These are phyloP conservation scores for Microbotryum lychnidis-dioicae DNA, from an alignment of 1,284 basidiomycete genomes.

Conservation along the genomic window DNA sequence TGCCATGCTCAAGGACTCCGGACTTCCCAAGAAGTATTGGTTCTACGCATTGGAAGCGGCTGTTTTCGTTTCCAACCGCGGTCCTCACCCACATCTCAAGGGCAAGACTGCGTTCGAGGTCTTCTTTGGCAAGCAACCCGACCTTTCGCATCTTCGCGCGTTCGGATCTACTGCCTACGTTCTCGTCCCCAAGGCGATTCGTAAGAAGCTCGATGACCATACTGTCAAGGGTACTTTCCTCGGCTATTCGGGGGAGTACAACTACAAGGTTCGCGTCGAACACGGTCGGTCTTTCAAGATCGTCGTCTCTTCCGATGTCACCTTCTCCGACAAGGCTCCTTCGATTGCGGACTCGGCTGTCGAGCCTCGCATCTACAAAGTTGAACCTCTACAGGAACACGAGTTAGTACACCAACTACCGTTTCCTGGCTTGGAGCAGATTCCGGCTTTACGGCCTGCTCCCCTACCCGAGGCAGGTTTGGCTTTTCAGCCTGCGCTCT, in stretches of 20 bases:
- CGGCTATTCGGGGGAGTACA: neutral
- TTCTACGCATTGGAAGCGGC: neutral
- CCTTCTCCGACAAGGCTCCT: too few species aligned
- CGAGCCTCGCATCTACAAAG: too few species aligned
- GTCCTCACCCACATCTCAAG: neutral
- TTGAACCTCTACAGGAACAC: too few species aligned
- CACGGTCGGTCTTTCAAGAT: too few species aligned
- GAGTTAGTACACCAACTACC: too few species aligned
- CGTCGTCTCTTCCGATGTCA: too few species aligned
- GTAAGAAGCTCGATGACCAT: neutral
- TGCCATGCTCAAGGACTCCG: conserved; percentile 1
- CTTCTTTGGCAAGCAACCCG: neutral
- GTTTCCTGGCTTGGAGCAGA: too few species aligned
- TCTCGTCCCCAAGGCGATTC: neutral
- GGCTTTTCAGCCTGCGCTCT: too few species aligned
- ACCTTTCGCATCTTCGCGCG: neutral
- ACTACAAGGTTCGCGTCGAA: too few species aligned
- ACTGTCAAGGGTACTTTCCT: neutral
- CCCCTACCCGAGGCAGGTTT: too few species aligned
- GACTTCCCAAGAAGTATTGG: neutral
- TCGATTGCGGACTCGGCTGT: too few species aligned
- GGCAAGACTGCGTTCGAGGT: neutral
- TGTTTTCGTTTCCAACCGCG: neutral
- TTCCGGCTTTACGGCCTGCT: too few species aligned
- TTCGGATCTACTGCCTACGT: neutral